Evolutionary conservation across 2,329 filamentous ascomycete species (phyloP).

Genomic region (Penicillium sp.): DNA sequence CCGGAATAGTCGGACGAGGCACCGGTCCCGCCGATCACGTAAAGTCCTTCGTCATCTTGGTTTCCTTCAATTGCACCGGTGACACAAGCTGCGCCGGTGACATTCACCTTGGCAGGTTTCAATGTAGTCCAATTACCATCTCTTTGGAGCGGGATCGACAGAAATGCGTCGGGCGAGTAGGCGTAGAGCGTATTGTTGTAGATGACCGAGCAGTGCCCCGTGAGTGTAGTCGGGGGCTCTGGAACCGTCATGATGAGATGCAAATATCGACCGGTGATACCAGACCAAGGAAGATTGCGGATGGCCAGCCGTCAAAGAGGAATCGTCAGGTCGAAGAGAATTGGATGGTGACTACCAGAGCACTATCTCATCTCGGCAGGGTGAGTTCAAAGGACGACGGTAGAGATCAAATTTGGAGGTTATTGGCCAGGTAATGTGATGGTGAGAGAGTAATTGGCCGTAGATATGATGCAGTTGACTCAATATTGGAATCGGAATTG

Average conservation of each 20-base stretch:
- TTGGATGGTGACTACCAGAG: conserved; percentile 33
- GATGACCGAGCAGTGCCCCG: conserved; percentile 77
- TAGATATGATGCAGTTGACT: not conserved
- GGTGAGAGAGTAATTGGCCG: not conserved
- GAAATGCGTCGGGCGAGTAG: conserved; percentile 72
- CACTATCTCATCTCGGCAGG: conserved; percentile 33
- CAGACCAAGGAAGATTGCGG: conserved; percentile 29
- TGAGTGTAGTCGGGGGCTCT: conserved; percentile 65
- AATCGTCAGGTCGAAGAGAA: conserved; percentile 18
- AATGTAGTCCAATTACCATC: conserved; percentile 71
- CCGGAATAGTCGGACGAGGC: conserved; percentile 63
- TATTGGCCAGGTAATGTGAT: not conserved
- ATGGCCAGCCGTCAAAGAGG: conserved; percentile 27
- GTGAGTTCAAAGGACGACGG: not conserved
- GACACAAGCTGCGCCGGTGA: conserved; percentile 76
- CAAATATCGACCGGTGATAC: conserved; percentile 19
- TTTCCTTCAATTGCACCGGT: conserved; percentile 61
- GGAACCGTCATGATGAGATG: conserved; percentile 65
- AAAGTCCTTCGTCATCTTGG: conserved; percentile 62
- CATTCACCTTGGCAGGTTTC: conserved; percentile 59
- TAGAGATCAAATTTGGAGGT: not conserved
- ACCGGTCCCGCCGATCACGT: conserved; percentile 74
- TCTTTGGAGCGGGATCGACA: conserved; percentile 66
- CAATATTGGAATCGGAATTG: not conserved
- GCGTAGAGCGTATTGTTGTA: conserved; percentile 80